Conservation (phyloP, 352 stramenopile species). For the Globisporangium lucens region DNA sequence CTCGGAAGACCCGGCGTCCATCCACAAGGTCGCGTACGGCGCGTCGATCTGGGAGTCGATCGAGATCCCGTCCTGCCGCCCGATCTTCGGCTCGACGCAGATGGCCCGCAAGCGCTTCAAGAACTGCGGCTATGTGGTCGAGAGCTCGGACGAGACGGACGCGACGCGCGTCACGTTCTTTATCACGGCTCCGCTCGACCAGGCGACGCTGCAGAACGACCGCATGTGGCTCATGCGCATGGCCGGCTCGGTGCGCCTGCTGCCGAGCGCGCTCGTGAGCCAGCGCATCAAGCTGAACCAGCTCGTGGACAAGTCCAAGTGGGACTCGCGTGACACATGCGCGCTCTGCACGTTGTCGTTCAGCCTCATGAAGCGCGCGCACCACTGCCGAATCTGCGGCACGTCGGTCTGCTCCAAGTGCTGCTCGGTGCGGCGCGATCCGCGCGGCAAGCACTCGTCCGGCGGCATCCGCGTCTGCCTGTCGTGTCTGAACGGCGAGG, state of each 20-base stretch:
- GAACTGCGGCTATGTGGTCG: slow-evolving; percentile 77
- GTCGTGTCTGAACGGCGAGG: slow-evolving; percentile 70
- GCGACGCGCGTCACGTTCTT: slow-evolving; percentile 79
- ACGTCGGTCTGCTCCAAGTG: slow-evolving; percentile 76
- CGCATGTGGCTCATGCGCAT: slow-evolving; percentile 59
- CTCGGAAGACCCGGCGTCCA: slow-evolving; percentile 31
- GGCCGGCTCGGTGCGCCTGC: slow-evolving; percentile 42
- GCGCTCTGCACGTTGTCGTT: slow-evolving; percentile 63
- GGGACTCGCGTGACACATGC: slow-evolving; percentile 55
- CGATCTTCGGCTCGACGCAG: slow-evolving; percentile 45
- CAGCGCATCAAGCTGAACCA: slow-evolving; percentile 64
- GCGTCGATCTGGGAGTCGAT: slow-evolving; percentile 68
- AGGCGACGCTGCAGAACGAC: slow-evolving; percentile 36
- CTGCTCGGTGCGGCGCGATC: slow-evolving; percentile 49
- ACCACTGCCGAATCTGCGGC: slow-evolving; percentile 80
- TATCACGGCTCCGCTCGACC: slow-evolving; percentile 42
- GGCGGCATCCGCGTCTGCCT: slow-evolving; percentile 57
- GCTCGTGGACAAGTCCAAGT: slow-evolving; percentile 54
- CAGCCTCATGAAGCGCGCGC: slow-evolving; percentile 62
- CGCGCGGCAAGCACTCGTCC: slow-evolving; percentile 19
- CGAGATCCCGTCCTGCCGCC: slow-evolving; percentile 47
- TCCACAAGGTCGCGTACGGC: slow-evolving; percentile 33
- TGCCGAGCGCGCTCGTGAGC: slow-evolving; percentile 73
- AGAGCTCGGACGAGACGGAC: slow-evolving; percentile 58
- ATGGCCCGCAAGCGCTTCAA: slow-evolving; percentile 43